These are phyloP conservation scores for Amborella trichopoda DNA, from an alignment of 164 flowering plant species.

Conservation along the genomic window DNA sequence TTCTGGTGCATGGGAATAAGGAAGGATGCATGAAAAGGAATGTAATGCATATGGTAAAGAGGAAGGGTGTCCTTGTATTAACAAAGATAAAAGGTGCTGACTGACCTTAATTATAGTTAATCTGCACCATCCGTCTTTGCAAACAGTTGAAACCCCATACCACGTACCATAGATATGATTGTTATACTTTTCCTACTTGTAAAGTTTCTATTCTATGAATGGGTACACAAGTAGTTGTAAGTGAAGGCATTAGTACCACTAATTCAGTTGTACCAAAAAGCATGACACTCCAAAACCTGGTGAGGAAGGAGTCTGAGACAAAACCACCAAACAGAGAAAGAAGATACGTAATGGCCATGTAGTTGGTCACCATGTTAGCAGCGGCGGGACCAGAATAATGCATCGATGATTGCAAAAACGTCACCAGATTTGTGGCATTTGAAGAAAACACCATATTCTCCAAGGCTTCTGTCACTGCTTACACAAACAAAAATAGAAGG, in stretches of 20 bases:
- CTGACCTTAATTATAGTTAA: too few relatives aligned
- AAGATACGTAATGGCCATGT: conserved; percentile 20
- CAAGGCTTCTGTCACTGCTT: conserved; percentile 14
- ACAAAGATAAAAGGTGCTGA: too few relatives aligned
- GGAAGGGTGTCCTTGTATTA: too few relatives aligned
- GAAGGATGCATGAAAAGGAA: neutral
- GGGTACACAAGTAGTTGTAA: too few relatives aligned
- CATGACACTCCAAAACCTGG: conserved; percentile 20
- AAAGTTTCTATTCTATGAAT: too few relatives aligned
- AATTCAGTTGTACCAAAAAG: conserved; percentile 17
- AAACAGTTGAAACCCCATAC: too few relatives aligned
- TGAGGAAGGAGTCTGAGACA: conserved; percentile 25
- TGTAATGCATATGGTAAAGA: neutral
- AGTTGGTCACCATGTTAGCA: conserved; percentile 32
- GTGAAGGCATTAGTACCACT: too few relatives aligned
- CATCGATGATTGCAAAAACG: conserved; percentile 22
- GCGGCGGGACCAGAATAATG: conserved; percentile 20
- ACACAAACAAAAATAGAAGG: neutral
- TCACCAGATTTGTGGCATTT: conserved; percentile 25
- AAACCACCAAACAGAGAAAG: conserved; percentile 24
- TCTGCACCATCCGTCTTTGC: too few relatives aligned
- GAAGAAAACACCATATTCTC: conserved; percentile 33
- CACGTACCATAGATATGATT: too few relatives aligned
- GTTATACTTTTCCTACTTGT: too few relatives aligned
- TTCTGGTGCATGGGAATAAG: too few relatives aligned